Conservation (phyloP, 2,329 filamentous ascomycete genomes). For the Cladosporium sp. region DNA sequence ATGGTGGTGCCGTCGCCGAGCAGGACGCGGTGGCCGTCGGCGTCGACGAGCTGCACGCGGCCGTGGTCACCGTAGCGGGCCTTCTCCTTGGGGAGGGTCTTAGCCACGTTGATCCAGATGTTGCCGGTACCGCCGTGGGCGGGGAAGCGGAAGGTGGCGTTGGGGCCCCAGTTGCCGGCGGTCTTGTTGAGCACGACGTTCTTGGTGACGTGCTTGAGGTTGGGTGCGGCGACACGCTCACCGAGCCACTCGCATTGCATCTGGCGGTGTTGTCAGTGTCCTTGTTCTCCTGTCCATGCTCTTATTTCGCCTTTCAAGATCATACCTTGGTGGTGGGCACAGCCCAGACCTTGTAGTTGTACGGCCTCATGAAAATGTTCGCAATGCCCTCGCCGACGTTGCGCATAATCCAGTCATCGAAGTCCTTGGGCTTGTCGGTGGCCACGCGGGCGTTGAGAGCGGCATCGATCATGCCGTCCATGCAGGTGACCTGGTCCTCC, state of each 20-base stretch:
- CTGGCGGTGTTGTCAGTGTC: constrained; percentile 41
- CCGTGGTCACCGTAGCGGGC: constrained; percentile 81
- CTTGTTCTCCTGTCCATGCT: not conserved
- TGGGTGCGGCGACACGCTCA: constrained; percentile 93
- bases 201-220: constrained; percentile 86
- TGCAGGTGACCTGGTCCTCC: constrained; percentile 90
- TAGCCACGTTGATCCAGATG: constrained; percentile 96
- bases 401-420: constrained; percentile 96
- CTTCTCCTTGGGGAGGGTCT: constrained; percentile 88
- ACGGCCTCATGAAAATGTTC: constrained; percentile 96
- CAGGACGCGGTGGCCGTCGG: constrained; percentile 73
- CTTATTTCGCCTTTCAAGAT: not conserved
- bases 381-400: constrained; percentile 86
- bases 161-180: constrained; percentile 95
- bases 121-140: constrained; percentile 91
- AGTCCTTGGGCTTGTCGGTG: constrained; percentile 89
- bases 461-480: constrained; percentile 94
- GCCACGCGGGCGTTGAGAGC: constrained; percentile 79
- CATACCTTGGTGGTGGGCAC: constrained; percentile 92
- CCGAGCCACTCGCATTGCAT: constrained; percentile 99
- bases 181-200: constrained; percentile 96
- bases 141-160: constrained; percentile 97
- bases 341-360: constrained; percentile 99
- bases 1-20: constrained; percentile 81
- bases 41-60: constrained; percentile 79